Evolutionary conservation across 179 eudicot species (phyloP).

Genomic region (Silene noctiflora): DNA sequence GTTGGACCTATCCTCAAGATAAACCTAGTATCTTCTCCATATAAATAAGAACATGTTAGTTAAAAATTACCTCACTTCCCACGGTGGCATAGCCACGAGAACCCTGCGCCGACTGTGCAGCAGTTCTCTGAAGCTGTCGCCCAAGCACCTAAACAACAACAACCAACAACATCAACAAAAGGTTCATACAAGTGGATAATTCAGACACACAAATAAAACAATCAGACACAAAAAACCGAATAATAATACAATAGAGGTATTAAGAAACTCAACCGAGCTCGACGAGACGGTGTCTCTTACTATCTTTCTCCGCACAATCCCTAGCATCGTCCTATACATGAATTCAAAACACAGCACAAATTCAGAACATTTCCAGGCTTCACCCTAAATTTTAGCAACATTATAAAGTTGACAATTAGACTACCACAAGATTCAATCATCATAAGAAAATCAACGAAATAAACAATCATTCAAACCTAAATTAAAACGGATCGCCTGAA

Average conservation of each 20-base stretch:
- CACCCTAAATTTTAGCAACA: not conserved
- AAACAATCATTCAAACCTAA: not conserved
- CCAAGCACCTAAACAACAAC: conserved; percentile 27
- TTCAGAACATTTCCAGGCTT: not conserved
- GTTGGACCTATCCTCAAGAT: no score
- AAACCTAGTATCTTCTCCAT: not conserved
- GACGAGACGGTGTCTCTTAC: conserved; percentile 36
- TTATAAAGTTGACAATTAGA: not conserved
- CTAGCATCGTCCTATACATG: conserved; percentile 22
- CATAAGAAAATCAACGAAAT: no score
- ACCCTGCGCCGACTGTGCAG: conserved; percentile 21
- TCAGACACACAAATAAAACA: not conserved
- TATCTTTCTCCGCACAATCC: conserved; percentile 39
- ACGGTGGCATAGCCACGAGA: conserved; percentile 32
- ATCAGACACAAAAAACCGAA: not conserved
- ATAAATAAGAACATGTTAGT: not conserved
- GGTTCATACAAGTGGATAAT: not conserved
- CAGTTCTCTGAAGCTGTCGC: conserved; percentile 25
- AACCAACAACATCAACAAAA: not conserved
- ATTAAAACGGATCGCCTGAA: not conserved
- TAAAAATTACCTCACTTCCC: conserved; percentile 27
- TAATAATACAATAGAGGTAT: not conserved
- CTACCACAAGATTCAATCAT: conserved; percentile 1
- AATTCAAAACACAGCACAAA: not conserved
- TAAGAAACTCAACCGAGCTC: conserved; percentile 21